phyloP scores from a whole-genome alignment of 2,329 filamentous ascomycete species.

The Neonectria faginata region DNA sequence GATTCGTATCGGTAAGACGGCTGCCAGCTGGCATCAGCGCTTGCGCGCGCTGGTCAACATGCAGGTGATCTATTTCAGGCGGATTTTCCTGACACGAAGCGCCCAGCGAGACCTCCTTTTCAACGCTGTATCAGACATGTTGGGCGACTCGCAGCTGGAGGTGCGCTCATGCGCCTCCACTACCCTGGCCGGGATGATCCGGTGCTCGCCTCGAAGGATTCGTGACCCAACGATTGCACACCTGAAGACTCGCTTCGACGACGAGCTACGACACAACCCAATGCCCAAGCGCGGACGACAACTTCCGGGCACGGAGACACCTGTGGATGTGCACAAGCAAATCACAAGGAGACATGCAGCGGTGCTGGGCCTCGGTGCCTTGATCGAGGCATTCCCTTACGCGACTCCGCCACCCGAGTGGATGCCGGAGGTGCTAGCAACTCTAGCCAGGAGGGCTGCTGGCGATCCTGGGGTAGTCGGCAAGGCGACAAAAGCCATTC shows the following conservation, averaged over 20 bases:
- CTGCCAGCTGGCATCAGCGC: constrained; percentile 93
- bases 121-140: constrained; percentile 94
- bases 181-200: constrained; percentile 96
- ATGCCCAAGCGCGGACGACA: constrained; percentile 79
- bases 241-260: constrained; percentile 83
- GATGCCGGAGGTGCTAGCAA: constrained; percentile 93
- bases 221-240: constrained; percentile 81
- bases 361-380: constrained; percentile 87
- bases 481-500: constrained; percentile 91
- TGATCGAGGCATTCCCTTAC: constrained; percentile 97
- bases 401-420: constrained; percentile 90
- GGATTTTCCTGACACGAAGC: constrained; percentile 85
- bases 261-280: constrained; percentile 82
- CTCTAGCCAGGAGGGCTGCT: constrained; percentile 85
- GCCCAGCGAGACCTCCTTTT: constrained; percentile 85
- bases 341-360: constrained; percentile 88
- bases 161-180: constrained; percentile 93
- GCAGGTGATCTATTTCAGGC: constrained; percentile 97
- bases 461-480: constrained; percentile 92
- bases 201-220: constrained; percentile 86
- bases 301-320: constrained; percentile 74
- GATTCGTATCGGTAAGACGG: constrained; percentile 86
- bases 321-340: constrained; percentile 77
- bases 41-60: constrained; percentile 96
- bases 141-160: constrained; percentile 90